A percentile compares a stretch with the other conserved stretches of the same genome.
Conservation (phyloP, 1,139 yeast genomes). For the Blastobotrys apis region DNA sequence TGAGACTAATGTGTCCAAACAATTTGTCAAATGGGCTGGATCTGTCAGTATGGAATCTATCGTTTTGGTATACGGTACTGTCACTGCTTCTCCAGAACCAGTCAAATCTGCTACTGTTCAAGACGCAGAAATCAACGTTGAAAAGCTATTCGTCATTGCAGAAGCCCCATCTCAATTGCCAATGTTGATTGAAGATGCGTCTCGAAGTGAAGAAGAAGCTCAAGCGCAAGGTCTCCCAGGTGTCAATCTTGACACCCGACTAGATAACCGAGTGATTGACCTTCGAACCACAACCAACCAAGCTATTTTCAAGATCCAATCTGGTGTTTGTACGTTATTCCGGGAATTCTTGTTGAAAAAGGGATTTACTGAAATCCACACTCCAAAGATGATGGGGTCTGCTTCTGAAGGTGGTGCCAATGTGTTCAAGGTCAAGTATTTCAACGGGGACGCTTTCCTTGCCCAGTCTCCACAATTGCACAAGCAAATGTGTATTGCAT, state of each 20-base stretch:
- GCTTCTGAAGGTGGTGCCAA: constrained; percentile 98
- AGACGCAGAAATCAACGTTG: constrained; percentile 78
- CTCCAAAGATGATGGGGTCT: constrained; percentile 92
- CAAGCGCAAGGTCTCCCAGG: constrained; percentile 88
- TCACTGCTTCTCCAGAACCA: constrained; percentile 78
- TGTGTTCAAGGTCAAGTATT: constrained; percentile 88
- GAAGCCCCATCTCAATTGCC: constrained; percentile 94
- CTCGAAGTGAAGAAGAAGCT: constrained; percentile 92
- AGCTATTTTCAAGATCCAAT: constrained; percentile 90
- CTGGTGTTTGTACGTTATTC: constrained; percentile 83
- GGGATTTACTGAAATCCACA: constrained; percentile 84
- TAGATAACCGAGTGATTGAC: constrained; percentile 93
- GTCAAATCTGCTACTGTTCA: constrained; percentile 89
- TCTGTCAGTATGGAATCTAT: constrained; percentile 82
- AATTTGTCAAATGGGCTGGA: constrained; percentile 96
- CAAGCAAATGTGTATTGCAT: constrained; percentile 96
- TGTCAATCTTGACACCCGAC: constrained; percentile 92
- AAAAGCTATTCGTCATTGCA: constrained; percentile 68
- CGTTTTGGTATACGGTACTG: constrained; percentile 83
- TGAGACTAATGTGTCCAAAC: constrained; percentile 71
- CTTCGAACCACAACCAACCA: constrained; percentile 95
- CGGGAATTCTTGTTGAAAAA: constrained; percentile 72
- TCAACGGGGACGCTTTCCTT: constrained; percentile 85
- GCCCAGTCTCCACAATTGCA: constrained; percentile 98
- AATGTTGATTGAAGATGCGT: constrained; percentile 90